phyloP scores from a whole-genome alignment of 768 basidiomycete species.

The Suillus spraguei region DNA sequence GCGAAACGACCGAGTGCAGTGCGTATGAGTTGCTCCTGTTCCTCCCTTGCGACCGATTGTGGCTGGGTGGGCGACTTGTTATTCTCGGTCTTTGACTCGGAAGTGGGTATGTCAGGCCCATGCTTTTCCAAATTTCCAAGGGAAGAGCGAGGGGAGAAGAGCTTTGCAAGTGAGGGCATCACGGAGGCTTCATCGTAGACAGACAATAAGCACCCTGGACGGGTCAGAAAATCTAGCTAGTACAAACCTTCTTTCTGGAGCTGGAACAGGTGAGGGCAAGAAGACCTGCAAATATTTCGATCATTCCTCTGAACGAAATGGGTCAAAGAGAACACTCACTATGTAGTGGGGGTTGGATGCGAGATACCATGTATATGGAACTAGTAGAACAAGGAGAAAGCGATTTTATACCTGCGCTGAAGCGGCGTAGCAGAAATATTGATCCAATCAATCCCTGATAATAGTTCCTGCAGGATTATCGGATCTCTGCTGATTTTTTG shows the following conservation, averaged over 20 bases:
- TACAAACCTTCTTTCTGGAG: conserved; percentile 4
- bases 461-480: too few relatives aligned
- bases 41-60: neutral
- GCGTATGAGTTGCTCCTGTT: neutral
- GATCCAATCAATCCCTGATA: neutral
- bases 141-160: neutral
- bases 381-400: neutral
- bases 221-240: too few relatives aligned
- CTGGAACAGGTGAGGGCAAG: neutral
- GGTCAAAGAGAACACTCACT: neutral
- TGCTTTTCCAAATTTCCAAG: conserved; percentile 2
- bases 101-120: neutral
- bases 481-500: neutral
- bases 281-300: neutral
- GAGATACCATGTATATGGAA: conserved; percentile 1
- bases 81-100: neutral
- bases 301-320: neutral
- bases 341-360: neutral
- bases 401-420: neutral
- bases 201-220: neutral
- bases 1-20: conserved; percentile 30
- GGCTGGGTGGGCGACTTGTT: neutral
- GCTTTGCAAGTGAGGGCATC: neutral
- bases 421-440: neutral
- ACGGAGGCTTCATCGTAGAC: conserved; percentile 7